Evolutionary conservation across 1,284 basidiomycete genomes (phyloP).

Genomic region (Wallemia ichthyophaga): DNA sequence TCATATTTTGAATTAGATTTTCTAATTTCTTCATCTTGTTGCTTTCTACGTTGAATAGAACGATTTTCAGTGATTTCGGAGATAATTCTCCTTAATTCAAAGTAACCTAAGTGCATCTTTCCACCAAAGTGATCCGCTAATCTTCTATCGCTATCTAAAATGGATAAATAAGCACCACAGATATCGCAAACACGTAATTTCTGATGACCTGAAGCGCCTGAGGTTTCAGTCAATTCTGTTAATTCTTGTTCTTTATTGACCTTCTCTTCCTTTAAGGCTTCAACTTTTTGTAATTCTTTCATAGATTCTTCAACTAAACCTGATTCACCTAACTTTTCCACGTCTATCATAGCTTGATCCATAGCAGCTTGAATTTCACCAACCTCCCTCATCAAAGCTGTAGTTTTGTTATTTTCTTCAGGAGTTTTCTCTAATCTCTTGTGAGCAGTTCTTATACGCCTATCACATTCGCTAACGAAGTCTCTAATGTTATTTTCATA

Average conservation of each 20-base stretch:
- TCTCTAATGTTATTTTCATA: conserved; percentile 82
- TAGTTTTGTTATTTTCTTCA: conserved; percentile 95
- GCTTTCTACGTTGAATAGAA: conserved; percentile 37
- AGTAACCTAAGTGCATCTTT: conserved; percentile 99
- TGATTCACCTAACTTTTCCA: conserved; percentile 83
- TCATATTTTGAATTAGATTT: not conserved
- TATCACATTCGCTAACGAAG: conserved; percentile 93
- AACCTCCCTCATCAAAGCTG: conserved; percentile 97
- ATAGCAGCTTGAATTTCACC: conserved; percentile 96
- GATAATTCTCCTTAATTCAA: conserved; percentile 83
- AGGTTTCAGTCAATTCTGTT: conserved; percentile 86
- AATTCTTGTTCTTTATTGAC: conserved; percentile 87
- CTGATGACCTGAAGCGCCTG: conserved; percentile 93
- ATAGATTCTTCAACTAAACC: conserved; percentile 97
- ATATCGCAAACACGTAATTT: conserved; percentile 97
- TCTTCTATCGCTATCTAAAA: conserved; percentile 91
- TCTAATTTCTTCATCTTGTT: not conserved
- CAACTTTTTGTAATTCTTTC: conserved; percentile 85
- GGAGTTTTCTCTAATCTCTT: conserved; percentile 92
- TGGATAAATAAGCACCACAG: conserved; percentile 90
- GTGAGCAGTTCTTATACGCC: conserved; percentile 76
- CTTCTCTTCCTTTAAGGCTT: conserved; percentile 89
- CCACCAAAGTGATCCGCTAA: conserved; percentile 98
- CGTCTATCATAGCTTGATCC: conserved; percentile 91
- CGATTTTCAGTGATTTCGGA: conserved; percentile 58